Base-by-base conservation (phyloP, 495 filamentous ascomycete genomes). In the Daldinia concentrica region DNA sequence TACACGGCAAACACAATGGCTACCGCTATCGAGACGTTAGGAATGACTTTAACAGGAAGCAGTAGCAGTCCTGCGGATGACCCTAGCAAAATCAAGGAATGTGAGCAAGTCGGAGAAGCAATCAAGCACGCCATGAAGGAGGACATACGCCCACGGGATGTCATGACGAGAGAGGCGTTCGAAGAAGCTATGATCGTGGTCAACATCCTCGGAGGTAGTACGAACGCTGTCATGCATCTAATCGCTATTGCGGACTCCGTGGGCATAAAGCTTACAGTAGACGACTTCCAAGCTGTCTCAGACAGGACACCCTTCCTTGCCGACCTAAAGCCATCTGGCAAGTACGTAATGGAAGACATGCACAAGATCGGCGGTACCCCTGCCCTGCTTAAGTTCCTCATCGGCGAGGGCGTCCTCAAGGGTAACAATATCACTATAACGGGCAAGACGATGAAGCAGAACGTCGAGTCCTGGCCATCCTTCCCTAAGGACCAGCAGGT, bases 1-100 rank as follows among this genome's bases (percentile, higher is more conserved):
- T 99, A 99, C 84, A 99, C 95, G 17, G 95, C 95, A 61, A 99
- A 99, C 86, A 99, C 95, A 56, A 97, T 99, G 94, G 95, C 95
- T 51, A 91, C 91, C 5, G 94, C 94, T n/a, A 96, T 98, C 70
- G 95, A 99, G 82, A 88, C 90, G 37, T 93, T 99, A 87, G 95
- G 95, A 61, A 94, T 99, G 91, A 93, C 93, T 4, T 86, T 99
- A 30, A 93, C 95, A 12, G 95, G 96, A 5, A 97, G 93, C 29
- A 97, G 93, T 15, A 95, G 93, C 71, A 94, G 92, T 80, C 93
- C 95, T 22, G 95, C 95, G 58, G 93, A 95, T 75, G 94, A 93
- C 48, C 85, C 89, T 68, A 90, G 86, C 74, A 99, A 99, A 85
- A 84, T 91, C 69, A 81, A 91, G 17, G 95, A 99, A 81, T 99